Percentiles rank a stretch among this genome's conserved stretches.
Evolutionary conservation across 169 alveolate species (phyloP).

Genomic region (Eimeria praecox): DNA sequence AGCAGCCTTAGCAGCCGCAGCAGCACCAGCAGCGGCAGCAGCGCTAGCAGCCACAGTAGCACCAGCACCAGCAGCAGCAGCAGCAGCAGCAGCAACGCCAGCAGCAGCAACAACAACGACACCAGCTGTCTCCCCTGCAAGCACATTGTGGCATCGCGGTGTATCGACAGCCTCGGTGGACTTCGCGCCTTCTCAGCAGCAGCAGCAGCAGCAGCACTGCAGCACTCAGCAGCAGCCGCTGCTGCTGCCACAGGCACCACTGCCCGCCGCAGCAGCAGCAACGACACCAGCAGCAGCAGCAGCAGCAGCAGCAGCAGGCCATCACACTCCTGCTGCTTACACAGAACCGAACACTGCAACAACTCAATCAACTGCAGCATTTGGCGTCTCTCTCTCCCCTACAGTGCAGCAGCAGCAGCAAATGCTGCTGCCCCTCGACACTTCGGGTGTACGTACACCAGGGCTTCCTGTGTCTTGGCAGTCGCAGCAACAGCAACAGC

Average conservation of each 20-base stretch:
- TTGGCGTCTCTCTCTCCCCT: slow-evolving; percentile 19
- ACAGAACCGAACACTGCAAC: slow-evolving; percentile 23
- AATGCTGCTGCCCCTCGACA: background rate
- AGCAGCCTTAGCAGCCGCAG: background rate
- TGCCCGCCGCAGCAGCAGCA: slow-evolving; percentile 39
- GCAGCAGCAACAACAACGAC: background rate
- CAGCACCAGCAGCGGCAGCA: background rate
- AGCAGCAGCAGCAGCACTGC: background rate
- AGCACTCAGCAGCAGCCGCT: slow-evolving; percentile 37
- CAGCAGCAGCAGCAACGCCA: background rate
- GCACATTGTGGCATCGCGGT: no score
- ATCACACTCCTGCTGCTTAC: background rate
- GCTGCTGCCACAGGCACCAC: slow-evolving; percentile 41
- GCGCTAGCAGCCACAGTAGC: no score
- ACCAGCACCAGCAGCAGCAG: background rate
- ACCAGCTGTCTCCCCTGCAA: background rate
- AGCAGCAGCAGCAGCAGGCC: slow-evolving; percentile 5
- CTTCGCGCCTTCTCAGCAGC: background rate
- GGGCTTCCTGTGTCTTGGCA: background rate
- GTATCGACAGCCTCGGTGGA: background rate
- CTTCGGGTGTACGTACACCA: slow-evolving; percentile 30
- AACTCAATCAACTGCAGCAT: slow-evolving; percentile 51
- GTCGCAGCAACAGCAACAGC: background rate
- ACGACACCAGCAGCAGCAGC: background rate
- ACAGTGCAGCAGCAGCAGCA: slow-evolving; percentile 38